Percentiles rank a stretch among this genome's conserved stretches.
Conservation (phyloP, 345 rosid genomes). For the Lepidium aucheri region DNA sequence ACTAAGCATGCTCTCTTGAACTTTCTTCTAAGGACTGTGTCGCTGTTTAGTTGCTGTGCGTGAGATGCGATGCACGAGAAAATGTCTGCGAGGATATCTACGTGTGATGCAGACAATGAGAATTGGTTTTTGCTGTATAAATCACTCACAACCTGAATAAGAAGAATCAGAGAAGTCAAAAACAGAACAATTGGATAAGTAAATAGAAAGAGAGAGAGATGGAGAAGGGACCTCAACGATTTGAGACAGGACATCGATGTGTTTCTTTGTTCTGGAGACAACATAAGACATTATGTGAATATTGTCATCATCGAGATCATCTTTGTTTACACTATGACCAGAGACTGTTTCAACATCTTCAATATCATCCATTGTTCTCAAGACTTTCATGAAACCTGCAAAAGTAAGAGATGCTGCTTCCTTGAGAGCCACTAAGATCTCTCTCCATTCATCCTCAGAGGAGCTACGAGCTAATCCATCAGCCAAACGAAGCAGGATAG, state of each 20-base stretch:
- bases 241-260: slow-evolving; percentile 64
- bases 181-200: neutral
- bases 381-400: slow-evolving; percentile 66
- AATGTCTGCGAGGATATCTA: slow-evolving; percentile 42
- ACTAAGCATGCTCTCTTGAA: slow-evolving; percentile 61
- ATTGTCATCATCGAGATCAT: slow-evolving; percentile 61
- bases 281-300: slow-evolving; percentile 71
- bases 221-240: slow-evolving; percentile 54
- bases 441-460: slow-evolving; percentile 70
- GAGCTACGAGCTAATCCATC: slow-evolving; percentile 51
- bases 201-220: neutral
- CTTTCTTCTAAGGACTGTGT: slow-evolving; percentile 44
- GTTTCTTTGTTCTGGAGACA: slow-evolving; percentile 80
- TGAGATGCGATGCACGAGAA: slow-evolving; percentile 61
- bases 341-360: slow-evolving; percentile 51
- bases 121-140: slow-evolving; percentile 39
- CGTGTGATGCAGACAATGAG: slow-evolving; percentile 43
- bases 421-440: slow-evolving; percentile 52
- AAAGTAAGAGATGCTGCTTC: slow-evolving; percentile 65
- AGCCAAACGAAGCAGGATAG: slow-evolving; percentile 53
- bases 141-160: slow-evolving; percentile 57
- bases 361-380: slow-evolving; percentile 65
- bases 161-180: slow-evolving; percentile 9
- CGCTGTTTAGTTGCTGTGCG: slow-evolving; percentile 54
- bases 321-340: slow-evolving; percentile 45